Evolutionary conservation across 208 protist species (phyloP).

Genomic region (Acanthamoeba lenticulata): DNA sequence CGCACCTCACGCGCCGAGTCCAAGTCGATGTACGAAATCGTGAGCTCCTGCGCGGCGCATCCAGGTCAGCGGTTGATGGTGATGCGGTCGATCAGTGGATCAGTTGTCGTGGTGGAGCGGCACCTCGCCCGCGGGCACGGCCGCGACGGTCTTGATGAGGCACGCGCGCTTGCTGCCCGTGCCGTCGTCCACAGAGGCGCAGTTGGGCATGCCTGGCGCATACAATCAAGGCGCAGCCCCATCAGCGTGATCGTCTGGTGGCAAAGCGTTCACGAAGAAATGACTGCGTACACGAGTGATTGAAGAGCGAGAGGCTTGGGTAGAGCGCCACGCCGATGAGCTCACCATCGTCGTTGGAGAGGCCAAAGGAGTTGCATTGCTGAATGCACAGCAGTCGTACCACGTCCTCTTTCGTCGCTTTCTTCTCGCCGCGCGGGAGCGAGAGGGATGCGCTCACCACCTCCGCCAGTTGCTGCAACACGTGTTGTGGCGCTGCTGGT

Average conservation of each 20-base stretch:
- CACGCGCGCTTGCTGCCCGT: background rate
- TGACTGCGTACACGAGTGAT: background rate
- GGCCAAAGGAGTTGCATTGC: background rate
- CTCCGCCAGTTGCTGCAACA: conserved; percentile 15
- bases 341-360: conserved; percentile 10
- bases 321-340: background rate
- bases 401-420: background rate
- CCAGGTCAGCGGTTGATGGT: background rate
- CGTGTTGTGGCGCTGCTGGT: background rate
- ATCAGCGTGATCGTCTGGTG: background rate
- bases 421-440: background rate
- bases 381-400: conserved; percentile 23
- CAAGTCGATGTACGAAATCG: conserved; percentile 32
- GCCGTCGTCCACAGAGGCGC: background rate
- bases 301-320: background rate
- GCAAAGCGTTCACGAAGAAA: background rate
- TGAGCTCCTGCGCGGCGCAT: background rate
- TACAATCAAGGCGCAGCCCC: too few species aligned
- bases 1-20: background rate
- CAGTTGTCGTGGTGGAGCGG: background rate
- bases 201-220: conserved; percentile 21
- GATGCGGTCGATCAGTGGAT: background rate
- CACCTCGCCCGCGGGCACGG: conserved; percentile 18
- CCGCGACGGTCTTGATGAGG: background rate
- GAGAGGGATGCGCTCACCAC: conserved; percentile 2